Evolutionary conservation across 306 rosid genomes (phyloP), one percentile per base, ranked within the genome.

Genomic region (Gastrolobium villosum): DNA sequence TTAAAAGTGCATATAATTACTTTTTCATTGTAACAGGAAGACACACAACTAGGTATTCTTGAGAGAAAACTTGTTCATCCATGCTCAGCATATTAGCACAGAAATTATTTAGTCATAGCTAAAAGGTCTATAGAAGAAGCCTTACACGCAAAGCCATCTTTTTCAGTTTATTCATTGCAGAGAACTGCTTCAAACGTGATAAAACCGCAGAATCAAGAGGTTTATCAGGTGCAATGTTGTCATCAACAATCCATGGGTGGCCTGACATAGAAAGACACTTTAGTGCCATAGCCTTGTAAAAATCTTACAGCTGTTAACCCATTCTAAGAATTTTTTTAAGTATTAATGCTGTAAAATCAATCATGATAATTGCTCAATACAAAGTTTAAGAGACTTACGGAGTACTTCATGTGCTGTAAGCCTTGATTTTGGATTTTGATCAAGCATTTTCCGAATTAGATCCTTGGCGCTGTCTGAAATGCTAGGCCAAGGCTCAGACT

Each of bases 91-190:
- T 67, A 48, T 48, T 52, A 71, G 32, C 55, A 45, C 56, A 69
- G 66, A 69, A 72, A 43, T 55, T 28, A 14, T 70, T 39, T 35
- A 67, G 53, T 46, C 55, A 40, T 50, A 66, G 81, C 39, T 55
- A 56, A 43, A 74, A 81, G 64, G 49, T 46, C 30, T 46, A 54
- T n/a, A 10, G 75, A 76, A 72, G 65, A 76, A 72, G 65, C 69
- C 89, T 85, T 85, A 85, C 91, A 45, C 83, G 91, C 71, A 88
- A 70, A 59, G 91, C 91, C 91, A 88, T 85, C 87, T 85, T 88
- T 76, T 88, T 88, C 65, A 88, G 86, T 76, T 88, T 88, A 81
- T 88, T 88, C 92, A 88, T 88, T 39, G 87, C 88, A 57, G 88
- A 88, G 84, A 88, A 88, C 53, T 88, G 87, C 74, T 84, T 86